Evolutionary conservation across 495 filamentous ascomycete genomes (phyloP), one percentile per base, ranked within the genome.

Genomic region (Penicillium canescens): DNA sequence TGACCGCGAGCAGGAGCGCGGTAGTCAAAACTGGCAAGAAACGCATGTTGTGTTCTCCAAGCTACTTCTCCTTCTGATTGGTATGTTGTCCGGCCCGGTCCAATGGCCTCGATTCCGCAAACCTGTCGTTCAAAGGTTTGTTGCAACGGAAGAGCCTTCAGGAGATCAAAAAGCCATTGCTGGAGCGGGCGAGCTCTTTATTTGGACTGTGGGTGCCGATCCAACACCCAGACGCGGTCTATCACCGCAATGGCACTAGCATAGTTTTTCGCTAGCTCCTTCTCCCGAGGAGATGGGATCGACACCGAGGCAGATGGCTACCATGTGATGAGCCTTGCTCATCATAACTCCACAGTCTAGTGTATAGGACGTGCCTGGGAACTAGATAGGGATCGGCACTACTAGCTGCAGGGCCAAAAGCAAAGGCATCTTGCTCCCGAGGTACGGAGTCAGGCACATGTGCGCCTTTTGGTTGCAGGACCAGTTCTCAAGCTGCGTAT

Each of bases 11-110:
- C 50, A 66, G 46, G 35, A 51, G 49, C 20, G 63, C 60, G 28
- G 63, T 66, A 42, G 63, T 54, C 9, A 66, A n/a, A 38, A 59
- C 60, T 31, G 63, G 60, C 50, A 66, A 49, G 43, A 66, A 60
- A 63, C 63, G 63, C 63, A 66, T 66, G 33, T 42, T 65, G 59
- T 46, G 37, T 35, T 48, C 33, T 52, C 35, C 33, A 31, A 52
- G 35, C 40, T 43, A 41, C 58, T 38, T 39, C 13, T 26, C 35
- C 38, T 21, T 39, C 34, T 21, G 8, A 11, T 35, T 34, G 39
- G 43, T 51, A 51, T 36, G 13, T 51, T 51, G 49, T 35, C 49
- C 7, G 4, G 31, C 39, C 49, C 40, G 34, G 52, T 44, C 3
- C 54, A 59, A 54, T 46, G 55, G 48, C 58, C 45, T 62, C 63